phyloP scores from a whole-genome alignment of 805 yeast genomes.

The Zygosaccharomyces lentus region DNA sequence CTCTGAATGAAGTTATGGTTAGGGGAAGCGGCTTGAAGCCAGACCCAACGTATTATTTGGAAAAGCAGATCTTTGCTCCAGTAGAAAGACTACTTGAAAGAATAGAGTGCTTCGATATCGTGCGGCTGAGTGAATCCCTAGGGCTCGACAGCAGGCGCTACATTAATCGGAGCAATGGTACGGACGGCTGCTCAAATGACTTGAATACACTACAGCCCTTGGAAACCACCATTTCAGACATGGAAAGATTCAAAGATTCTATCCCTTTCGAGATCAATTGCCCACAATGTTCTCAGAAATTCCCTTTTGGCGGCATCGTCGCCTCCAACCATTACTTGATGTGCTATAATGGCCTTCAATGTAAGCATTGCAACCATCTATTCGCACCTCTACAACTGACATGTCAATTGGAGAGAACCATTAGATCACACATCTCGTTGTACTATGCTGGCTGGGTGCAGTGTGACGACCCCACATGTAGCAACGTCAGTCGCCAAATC shows the following conservation, averaged over 20 bases:
- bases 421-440: conserved; percentile 62
- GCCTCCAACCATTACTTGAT: conserved; percentile 57
- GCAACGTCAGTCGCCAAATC: conserved; percentile 72
- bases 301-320: conserved; percentile 71
- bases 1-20: conserved; percentile 66
- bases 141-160: conserved; percentile 73
- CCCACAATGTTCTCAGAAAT: conserved; percentile 50
- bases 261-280: conserved; percentile 56
- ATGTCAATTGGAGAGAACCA: conserved; percentile 67
- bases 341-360: conserved; percentile 65
- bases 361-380: conserved; percentile 53
- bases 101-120: conserved; percentile 81
- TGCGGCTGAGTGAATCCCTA: conserved; percentile 67
- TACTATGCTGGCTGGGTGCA: conserved; percentile 84
- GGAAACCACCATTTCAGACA: conserved; percentile 75
- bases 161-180: conserved; percentile 36
- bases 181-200: conserved; percentile 27
- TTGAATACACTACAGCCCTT: conserved; percentile 58
- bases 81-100: conserved; percentile 80
- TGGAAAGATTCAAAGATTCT: conserved; percentile 72
- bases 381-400: conserved; percentile 55
- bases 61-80: conserved; percentile 86
- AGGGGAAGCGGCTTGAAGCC: conserved; percentile 52
- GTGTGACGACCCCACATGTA: conserved; percentile 86
- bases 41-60: conserved; percentile 76